Evolutionary conservation across 2,329 filamentous ascomycete species (phyloP).

Genomic region (Nemania abortiva): DNA sequence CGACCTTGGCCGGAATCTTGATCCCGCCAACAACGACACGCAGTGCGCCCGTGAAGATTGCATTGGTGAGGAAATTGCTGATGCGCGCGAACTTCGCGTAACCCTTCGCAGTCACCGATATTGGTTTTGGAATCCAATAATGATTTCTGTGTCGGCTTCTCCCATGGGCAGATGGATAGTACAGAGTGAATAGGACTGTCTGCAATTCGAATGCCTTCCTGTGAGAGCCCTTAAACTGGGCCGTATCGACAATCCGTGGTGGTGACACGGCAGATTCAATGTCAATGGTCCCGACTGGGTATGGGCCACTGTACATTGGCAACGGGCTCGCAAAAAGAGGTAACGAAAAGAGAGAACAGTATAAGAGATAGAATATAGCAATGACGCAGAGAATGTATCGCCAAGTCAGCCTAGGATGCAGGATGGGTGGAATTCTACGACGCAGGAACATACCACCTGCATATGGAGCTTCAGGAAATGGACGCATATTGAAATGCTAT

Average conservation of each 20-base stretch:
- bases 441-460: conserved; percentile 27
- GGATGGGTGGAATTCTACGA: conserved; percentile 31
- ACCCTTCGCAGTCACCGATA: conserved; percentile 59
- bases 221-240: conserved; percentile 53
- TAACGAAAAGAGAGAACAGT: conserved; percentile 55
- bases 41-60: conserved; percentile 58
- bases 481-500: conserved; percentile 41
- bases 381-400: conserved; percentile 52
- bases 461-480: conserved; percentile 44
- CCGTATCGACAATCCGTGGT: conserved; percentile 52
- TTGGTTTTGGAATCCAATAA: conserved; percentile 59
- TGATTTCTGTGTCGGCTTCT: conserved; percentile 51
- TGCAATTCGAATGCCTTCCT: conserved; percentile 59
- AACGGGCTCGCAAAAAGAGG: conserved; percentile 60
- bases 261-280: conserved; percentile 54
- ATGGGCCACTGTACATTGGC: conserved; percentile 59
- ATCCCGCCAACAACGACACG: conserved; percentile 58
- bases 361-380: conserved; percentile 53
- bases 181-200: conserved; percentile 63
- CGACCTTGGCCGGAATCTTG: conserved; percentile 62
- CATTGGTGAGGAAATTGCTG: conserved; percentile 58
- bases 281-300: conserved; percentile 61
- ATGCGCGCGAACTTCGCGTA: conserved; percentile 61
- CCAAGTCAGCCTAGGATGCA: conserved; percentile 52
- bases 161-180: conserved; percentile 58